Evolutionary conservation across 768 basidiomycete species (phyloP).

Genomic region (Russula sp.): DNA sequence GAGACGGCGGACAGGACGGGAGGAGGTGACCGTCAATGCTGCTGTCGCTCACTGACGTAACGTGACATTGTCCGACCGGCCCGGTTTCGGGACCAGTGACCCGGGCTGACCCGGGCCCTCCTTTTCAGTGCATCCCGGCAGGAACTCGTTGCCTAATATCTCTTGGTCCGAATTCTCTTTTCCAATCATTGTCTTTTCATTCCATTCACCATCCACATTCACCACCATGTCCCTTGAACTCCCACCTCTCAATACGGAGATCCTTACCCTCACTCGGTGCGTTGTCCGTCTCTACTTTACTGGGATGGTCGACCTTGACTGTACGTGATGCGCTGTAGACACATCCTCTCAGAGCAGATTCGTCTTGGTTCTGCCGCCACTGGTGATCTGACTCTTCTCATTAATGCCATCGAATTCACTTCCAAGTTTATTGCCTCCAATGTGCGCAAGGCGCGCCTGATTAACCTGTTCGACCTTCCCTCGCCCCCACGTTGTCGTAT

Average conservation of each 20-base stretch:
- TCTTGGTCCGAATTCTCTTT: conserved; percentile 20
- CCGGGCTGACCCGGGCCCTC: no score
- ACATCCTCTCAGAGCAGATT: conserved; percentile 84
- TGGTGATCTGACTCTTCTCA: conserved; percentile 90
- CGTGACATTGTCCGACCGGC: conserved; percentile 12
- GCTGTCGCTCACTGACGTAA: conserved; percentile 58
- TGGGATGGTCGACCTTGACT: conserved; percentile 9
- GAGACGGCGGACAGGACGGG: conserved; percentile 64
- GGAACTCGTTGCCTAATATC: conserved; percentile 7
- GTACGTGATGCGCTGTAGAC: conserved; percentile 45
- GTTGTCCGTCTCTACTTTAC: conserved; percentile 32
- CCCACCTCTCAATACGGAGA: conserved; percentile 75
- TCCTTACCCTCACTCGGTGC: conserved; percentile 91
- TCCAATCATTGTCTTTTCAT: conserved; percentile 18
- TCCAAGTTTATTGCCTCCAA: conserved; percentile 98
- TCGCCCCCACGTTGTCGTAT: conserved; percentile 10
- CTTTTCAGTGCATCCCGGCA: conserved; percentile 8
- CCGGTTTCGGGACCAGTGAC: conserved; percentile 8
- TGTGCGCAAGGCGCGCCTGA: conserved; percentile 93
- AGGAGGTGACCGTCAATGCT: conserved; percentile 39
- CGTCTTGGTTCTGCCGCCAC: conserved; percentile 79
- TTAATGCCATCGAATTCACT: conserved; percentile 93
- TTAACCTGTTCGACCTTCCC: conserved; percentile 75
- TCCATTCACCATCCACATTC: conserved; percentile 16
- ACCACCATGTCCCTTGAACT: conserved; percentile 43